These are phyloP conservation scores for Lepidium campestre DNA, from an alignment of 441 rosid genomes.

Conservation along the genomic window DNA sequence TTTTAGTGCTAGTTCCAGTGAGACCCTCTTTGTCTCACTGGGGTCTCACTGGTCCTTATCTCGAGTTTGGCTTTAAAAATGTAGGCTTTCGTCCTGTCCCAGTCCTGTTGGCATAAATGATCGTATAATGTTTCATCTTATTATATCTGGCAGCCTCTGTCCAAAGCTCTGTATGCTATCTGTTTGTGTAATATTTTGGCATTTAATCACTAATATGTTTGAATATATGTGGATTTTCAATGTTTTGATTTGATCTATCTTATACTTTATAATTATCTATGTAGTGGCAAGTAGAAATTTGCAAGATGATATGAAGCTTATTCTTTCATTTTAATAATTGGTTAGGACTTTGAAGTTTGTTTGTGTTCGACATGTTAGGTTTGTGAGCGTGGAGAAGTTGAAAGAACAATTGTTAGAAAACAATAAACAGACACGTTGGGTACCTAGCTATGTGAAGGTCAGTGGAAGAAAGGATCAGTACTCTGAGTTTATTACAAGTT, in stretches of 20 bases:
- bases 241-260: background rate
- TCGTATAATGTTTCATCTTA: background rate
- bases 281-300: background rate
- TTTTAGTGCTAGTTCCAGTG: slow-evolving; percentile 6
- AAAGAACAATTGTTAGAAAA: slow-evolving; percentile 80
- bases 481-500: background rate
- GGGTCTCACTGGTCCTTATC: background rate
- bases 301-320: background rate
- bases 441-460: slow-evolving; percentile 99
- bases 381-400: slow-evolving; percentile 81
- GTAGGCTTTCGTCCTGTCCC: background rate
- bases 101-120: background rate
- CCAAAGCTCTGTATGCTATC: background rate
- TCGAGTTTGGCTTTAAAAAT: background rate
- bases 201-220: background rate
- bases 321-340: slow-evolving; percentile 10
- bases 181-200: background rate
- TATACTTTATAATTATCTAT: background rate
- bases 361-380: slow-evolving; percentile 42
- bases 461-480: slow-evolving; percentile 12
- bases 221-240: background rate
- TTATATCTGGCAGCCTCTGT: background rate
- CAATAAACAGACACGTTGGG: slow-evolving; percentile 91
- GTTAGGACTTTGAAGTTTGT: slow-evolving; percentile 6
- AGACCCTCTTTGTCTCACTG: background rate